Evolutionary conservation across 495 filamentous ascomycete species (phyloP), one percentile per base, ranked within the genome.

Genomic region (Aspergillus cavernicola): DNA sequence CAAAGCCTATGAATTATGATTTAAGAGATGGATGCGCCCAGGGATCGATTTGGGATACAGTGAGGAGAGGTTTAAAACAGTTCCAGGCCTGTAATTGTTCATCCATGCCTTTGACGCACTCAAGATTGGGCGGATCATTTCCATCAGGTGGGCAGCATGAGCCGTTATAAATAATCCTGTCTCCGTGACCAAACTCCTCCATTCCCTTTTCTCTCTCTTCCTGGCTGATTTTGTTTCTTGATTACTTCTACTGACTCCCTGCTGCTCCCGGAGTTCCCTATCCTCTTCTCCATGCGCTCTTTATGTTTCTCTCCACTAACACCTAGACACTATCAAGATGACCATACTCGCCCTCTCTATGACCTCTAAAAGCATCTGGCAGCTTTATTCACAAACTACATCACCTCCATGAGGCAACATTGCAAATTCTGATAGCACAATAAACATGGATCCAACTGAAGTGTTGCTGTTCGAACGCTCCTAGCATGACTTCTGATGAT

Each of bases 151-250:
- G 54, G 47, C 46, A 57, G 35, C 32, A 37, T 60, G 46, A 46
- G 55, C 45, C 42, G 50, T 55, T 71, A 71, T 67, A 70, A 70
- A 64, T 57, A 66, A 60, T 38, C 42, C 50, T 58, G 51, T 53
- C 57, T 53, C 47, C 54, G 53, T 35, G 52, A 50, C 53, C 38
- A 36, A 53, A 33, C 50, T 51, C 51, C 49, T 50, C 43, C 32
- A 44, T 57, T 40, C 29, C 20, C 31, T 35, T 24, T 24, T 22
- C 13, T 35, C 10, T 24, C 28, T 15, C 31, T 19, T 36, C 20
- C 11, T 33, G 12, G 4, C 9, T 13, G 4, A 10, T 3, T 24
- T n/a, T 43, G 9, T 29, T 23, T 29, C 41, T 15, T 11, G 24
- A 15, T 6, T 29, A 10, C 3, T 29, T 18, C 15, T 29, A 13